These are phyloP conservation scores for Aspergillus sclerotiicarbonarius DNA, from an alignment of 495 filamentous ascomycete genomes.

Conservation along the genomic window DNA sequence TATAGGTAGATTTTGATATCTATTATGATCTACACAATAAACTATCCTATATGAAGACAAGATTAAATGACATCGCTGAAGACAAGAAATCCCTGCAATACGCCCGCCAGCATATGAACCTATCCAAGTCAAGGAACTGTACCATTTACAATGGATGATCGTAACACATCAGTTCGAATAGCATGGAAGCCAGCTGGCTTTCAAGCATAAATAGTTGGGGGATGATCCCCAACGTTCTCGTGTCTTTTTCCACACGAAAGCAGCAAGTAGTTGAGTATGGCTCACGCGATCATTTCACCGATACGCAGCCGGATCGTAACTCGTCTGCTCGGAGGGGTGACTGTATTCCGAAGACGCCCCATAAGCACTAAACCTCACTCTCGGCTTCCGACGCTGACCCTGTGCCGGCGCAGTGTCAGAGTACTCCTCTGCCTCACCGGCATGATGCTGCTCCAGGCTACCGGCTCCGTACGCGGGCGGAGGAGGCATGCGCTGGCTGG, in stretches of 20 bases:
- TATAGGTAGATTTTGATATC: background rate
- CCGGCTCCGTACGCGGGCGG: conserved; percentile 17
- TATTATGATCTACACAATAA: background rate
- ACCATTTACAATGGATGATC: conserved; percentile 10
- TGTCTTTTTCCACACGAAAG: conserved; percentile 11
- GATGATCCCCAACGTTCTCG: no score
- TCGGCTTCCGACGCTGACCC: conserved; percentile 13
- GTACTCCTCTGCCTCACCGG: conserved; percentile 30
- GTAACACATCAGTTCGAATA: conserved; percentile 12
- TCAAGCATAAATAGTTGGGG: no score
- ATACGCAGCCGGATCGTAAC: conserved; percentile 38
- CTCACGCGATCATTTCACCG: conserved; percentile 16
- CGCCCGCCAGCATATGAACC: background rate
- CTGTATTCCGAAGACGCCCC: conserved; percentile 20
- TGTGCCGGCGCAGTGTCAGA: conserved; percentile 23
- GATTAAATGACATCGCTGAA: conserved; percentile 1
- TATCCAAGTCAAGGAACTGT: background rate
- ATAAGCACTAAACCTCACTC: conserved; percentile 24
- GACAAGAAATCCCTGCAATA: background rate
- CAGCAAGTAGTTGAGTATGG: background rate
- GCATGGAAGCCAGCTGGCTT: background rate
- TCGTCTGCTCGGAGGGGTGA: conserved; percentile 26
- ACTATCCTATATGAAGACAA: background rate
- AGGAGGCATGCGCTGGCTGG: conserved; percentile 1
- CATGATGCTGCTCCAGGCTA: conserved; percentile 22